Percentiles rank a stretch among this genome's conserved stretches.
These are phyloP conservation scores for Rhynchosporium graminicola DNA, from an alignment of 2,329 filamentous ascomycete genomes.

Conservation along the genomic window DNA sequence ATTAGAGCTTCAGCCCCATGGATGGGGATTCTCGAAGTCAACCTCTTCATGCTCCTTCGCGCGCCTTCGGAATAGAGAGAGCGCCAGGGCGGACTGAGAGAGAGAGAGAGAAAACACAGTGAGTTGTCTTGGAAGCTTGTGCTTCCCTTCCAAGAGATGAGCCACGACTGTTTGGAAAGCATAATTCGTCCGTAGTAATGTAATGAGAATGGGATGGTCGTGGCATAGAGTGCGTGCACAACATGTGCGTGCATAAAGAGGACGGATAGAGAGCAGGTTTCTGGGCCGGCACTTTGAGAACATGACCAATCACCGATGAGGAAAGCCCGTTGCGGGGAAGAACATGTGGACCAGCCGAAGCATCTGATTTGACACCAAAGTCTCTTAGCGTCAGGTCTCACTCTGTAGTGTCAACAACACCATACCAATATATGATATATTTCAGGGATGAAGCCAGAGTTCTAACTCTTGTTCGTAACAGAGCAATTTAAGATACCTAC, in stretches of 20 bases:
- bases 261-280: background rate
- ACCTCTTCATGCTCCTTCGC: background rate
- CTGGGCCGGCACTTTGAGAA: no score
- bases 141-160: background rate
- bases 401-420: background rate
- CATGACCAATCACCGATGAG: conserved; percentile 1
- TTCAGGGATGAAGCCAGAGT: no score
- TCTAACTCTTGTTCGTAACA: no score
- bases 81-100: background rate
- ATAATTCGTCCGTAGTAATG: conserved; percentile 6
- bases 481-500: no score
- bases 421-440: no score
- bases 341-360: conserved; percentile 3
- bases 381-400: background rate
- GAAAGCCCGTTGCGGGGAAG: background rate
- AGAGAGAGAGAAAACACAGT: no score
- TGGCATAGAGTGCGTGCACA: background rate
- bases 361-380: conserved; percentile 2
- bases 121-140: background rate
- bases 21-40: conserved; percentile 5
- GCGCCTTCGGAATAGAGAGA: background rate
- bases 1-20: conserved; percentile 7
- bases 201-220: background rate
- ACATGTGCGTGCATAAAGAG: background rate
- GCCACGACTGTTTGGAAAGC: conserved; percentile 4